These are phyloP conservation scores for Metahyphopichia silvanorum DNA, from an alignment of 805 yeast genomes.

Conservation along the genomic window DNA sequence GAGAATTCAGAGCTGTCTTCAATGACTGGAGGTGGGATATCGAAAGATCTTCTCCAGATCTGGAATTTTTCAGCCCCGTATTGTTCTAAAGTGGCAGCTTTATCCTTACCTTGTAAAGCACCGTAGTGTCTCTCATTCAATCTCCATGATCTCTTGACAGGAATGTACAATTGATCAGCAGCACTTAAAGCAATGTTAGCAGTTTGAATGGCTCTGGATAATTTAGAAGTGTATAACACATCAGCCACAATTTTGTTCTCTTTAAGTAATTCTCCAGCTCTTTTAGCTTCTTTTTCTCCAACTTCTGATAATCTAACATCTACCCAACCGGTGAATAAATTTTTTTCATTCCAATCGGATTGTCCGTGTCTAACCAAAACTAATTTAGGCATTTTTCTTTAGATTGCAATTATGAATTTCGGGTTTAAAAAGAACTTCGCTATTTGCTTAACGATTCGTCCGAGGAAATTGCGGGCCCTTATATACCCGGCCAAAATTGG, in stretches of 20 bases:
- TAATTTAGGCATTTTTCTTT: slow-evolving; percentile 52
- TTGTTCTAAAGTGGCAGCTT: slow-evolving; percentile 84
- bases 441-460: neutral
- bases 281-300: slow-evolving; percentile 87
- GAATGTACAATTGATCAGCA: slow-evolving; percentile 88
- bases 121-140: slow-evolving; percentile 99
- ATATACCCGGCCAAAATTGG: slow-evolving; percentile 1
- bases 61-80: slow-evolving; percentile 93
- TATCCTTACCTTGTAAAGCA: slow-evolving; percentile 97
- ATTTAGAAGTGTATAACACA: slow-evolving; percentile 83
- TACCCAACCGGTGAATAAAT: slow-evolving; percentile 98
- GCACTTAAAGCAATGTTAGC: slow-evolving; percentile 89
- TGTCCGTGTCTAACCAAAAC: slow-evolving; percentile 98
- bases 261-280: slow-evolving; percentile 89
- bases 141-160: slow-evolving; percentile 95
- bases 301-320: slow-evolving; percentile 81
- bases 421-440: slow-evolving; percentile 2
- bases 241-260: slow-evolving; percentile 86
- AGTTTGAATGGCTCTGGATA: slow-evolving; percentile 94
- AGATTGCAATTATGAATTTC: slow-evolving; percentile 2
- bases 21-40: slow-evolving; percentile 91
- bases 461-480: neutral
- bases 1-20: slow-evolving; percentile 76
- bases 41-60: slow-evolving; percentile 96
- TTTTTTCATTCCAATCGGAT: slow-evolving; percentile 98